Base-by-base conservation (phyloP, 371 early-diverging fungal species). In the Basidiobolus meristosporus region DNA sequence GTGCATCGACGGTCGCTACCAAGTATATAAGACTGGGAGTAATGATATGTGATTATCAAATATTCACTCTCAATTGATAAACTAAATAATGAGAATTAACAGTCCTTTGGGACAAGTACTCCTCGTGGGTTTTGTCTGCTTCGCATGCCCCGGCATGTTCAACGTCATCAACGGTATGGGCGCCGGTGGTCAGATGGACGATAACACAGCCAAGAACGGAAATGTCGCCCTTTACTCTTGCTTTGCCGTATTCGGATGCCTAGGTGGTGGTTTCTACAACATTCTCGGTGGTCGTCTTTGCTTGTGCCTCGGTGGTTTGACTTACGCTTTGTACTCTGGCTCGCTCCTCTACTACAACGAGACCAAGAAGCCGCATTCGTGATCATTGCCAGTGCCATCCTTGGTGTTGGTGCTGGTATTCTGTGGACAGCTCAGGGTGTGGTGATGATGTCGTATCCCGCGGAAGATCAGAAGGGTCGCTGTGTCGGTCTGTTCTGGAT, bases 101-200 rank as follows among this genome's bases (percentile, higher is more conserved):
- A n/a, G n/a, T n/a, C n/a, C n/a, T n/a, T n/a, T n/a, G n/a, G n/a
- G n/a, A n/a, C n/a, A n/a, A n/a, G n/a, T n/a, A n/a, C n/a, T n/a
- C n/a, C n/a, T n/a, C n/a, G n/a, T n/a, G n/a, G n/a, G n/a, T n/a
- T n/a, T n/a, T n/a, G n/a, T n/a, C n/a, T n/a, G n/a, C n/a, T n/a
- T n/a, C n/a, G n/a, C n/a, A n/a, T n/a, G n/a, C n/a, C n/a, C 86
- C 9, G 86, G 83, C 41, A 82, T 85, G 83, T 85, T 73, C 60
- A 85, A 85, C 42, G 82, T 80, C 37, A 51, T 82, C 20, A 64
- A 61, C 47, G 71, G 73, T 36, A 56, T 74, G 42, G 77, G 77
- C 18, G 75, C 72, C 34, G 75, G 70, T 39, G 78, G 78, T 7
- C 75, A 75, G 39, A 50, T 73, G 9, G 72, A 82, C 56, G 61